A percentile compares a stretch with the other conserved stretches of the same genome.
Conservation (phyloP, 2,329 filamentous ascomycete species). For the Hymenoscyphus scutula region DNA sequence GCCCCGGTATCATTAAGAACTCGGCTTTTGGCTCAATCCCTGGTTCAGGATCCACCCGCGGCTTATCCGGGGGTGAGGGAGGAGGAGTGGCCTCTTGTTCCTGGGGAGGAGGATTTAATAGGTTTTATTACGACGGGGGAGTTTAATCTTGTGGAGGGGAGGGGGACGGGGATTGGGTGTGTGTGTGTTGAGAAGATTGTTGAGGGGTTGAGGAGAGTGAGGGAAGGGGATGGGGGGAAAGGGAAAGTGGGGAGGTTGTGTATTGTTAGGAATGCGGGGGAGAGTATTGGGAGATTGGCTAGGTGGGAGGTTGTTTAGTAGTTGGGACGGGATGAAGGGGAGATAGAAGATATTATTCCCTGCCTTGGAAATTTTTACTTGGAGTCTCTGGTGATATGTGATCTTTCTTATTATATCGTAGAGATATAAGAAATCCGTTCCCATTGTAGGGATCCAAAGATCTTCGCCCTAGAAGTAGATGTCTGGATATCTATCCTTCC, state of each 20-base stretch:
- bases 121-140: constrained; percentile 89
- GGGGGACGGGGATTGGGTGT: constrained; percentile 71
- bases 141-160: constrained; percentile 75
- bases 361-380: no score
- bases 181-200: constrained; percentile 60
- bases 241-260: constrained; percentile 63
- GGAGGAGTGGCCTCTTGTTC: constrained; percentile 63
- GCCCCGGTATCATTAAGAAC: constrained; percentile 34
- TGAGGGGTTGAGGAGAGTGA: constrained; percentile 36
- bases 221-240: constrained; percentile 31
- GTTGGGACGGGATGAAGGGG: background rate
- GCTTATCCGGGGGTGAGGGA: constrained; percentile 37
- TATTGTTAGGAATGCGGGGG: constrained; percentile 78
- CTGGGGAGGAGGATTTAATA: constrained; percentile 71
- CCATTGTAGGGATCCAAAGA: no score
- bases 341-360: background rate
- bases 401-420: no score
- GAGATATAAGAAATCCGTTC: no score
- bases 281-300: constrained; percentile 74
- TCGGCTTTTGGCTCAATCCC: constrained; percentile 47
- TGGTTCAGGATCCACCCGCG: constrained; percentile 44
- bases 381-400: no score
- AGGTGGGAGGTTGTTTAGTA: constrained; percentile 59
- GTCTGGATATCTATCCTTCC: no score
- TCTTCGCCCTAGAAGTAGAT: no score